phyloP scores from a whole-genome alignment of 805 yeast species.

The Kodamaea kakaduensis region DNA sequence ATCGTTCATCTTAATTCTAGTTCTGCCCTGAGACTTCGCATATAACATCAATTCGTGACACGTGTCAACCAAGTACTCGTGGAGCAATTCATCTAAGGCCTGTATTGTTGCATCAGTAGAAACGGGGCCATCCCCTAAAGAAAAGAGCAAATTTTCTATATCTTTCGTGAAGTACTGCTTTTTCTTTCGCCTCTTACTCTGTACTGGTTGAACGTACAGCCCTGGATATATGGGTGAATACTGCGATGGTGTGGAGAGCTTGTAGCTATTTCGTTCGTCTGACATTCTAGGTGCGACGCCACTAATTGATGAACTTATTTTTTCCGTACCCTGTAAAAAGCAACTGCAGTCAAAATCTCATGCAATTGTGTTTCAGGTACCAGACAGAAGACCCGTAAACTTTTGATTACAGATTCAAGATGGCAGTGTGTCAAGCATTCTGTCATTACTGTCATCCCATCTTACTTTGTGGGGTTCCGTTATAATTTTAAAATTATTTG shows the following conservation, averaged over 20 bases:
- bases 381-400: no score
- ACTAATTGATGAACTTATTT: no score
- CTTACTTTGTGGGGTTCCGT: no score
- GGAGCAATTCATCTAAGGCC: conserved; percentile 36
- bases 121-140: conserved; percentile 41
- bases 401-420: no score
- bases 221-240: neutral
- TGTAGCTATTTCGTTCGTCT: neutral
- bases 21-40: conserved; percentile 37
- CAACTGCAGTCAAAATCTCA: no score
- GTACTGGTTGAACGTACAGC: conserved; percentile 1
- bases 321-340: no score
- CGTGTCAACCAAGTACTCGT: conserved; percentile 34
- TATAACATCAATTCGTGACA: conserved; percentile 29
- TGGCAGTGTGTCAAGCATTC: no score
- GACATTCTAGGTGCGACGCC: no score
- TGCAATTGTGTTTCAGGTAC: no score
- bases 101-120: conserved; percentile 35
- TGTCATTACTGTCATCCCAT: no score
- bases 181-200: conserved; percentile 20
- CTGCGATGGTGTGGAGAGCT: neutral
- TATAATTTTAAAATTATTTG: no score
- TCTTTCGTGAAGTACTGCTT: conserved; percentile 39
- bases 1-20: conserved; percentile 40
- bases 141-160: conserved; percentile 37